Conservation (phyloP, 345 rosid species). For the Citrus sinensis region DNA sequence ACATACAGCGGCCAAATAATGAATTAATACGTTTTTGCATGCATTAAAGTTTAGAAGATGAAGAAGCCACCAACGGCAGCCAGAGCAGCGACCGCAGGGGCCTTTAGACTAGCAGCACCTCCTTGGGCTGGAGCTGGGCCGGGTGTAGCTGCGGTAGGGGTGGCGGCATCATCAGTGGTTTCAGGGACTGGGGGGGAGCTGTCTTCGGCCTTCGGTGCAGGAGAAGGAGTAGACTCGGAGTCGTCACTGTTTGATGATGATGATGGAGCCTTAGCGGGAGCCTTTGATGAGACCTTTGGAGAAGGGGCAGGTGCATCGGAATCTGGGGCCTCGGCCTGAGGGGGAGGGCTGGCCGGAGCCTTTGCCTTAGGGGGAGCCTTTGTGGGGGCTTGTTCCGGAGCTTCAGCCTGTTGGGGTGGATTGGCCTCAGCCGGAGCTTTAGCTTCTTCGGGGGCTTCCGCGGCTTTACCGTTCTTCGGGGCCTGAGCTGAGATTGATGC, state of each 20-base stretch:
- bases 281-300: neutral
- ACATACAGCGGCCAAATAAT: too few species aligned
- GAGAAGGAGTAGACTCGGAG: neutral
- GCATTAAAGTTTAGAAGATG: neutral
- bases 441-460: neutral
- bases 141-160: neutral
- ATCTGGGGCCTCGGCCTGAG: neutral
- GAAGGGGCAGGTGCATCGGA: too few species aligned
- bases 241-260: neutral
- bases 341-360: too few species aligned
- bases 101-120: neutral
- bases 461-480: neutral
- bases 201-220: neutral
- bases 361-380: too few species aligned
- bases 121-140: neutral
- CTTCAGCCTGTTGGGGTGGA: too few species aligned
- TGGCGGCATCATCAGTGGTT: neutral
- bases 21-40: neutral
- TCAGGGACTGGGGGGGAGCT: neutral
- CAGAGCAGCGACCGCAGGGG: neutral
- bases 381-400: too few species aligned
- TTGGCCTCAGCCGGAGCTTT: neutral
- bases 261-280: neutral
- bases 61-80: neutral
- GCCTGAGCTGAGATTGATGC: neutral